Conservation (phyloP, 371 early-diverging fungal species). For the Circinella minor region DNA sequence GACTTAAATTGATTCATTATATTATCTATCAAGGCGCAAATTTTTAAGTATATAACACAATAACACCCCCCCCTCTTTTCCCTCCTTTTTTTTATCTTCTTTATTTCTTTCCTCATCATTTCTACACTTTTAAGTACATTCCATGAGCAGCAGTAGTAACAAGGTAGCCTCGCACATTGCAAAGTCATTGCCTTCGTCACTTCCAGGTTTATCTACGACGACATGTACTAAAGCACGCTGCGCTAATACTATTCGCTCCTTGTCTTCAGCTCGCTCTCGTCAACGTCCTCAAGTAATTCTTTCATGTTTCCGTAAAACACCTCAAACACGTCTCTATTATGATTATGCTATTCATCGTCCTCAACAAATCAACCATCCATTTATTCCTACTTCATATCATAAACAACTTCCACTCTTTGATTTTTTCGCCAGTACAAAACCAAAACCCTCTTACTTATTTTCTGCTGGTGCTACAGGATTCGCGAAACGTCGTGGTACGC, state of each 20-base stretch:
- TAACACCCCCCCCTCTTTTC: neutral
- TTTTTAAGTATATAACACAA: neutral
- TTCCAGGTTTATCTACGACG: neutral
- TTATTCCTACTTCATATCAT: conserved; percentile 8
- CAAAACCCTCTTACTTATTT: conserved; percentile 63
- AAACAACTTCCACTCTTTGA: conserved; percentile 24
- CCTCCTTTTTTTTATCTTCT: neutral
- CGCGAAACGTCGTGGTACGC: conserved; percentile 60
- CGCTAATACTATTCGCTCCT: conserved; percentile 4
- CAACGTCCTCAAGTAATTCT: conserved; percentile 2
- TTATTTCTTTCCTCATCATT: neutral
- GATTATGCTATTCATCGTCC: conserved; percentile 19
- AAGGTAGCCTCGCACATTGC: conserved; percentile 3
- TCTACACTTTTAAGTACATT: neutral
- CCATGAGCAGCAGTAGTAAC: conserved; percentile 15
- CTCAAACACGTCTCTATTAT: conserved; percentile 12
- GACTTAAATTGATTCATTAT: too few species aligned
- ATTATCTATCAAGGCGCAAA: neutral
- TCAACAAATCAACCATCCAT: conserved; percentile 3
- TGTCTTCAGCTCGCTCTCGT: conserved; percentile 7
- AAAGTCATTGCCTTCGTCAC: conserved; percentile 5
- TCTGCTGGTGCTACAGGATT: conserved; percentile 76
- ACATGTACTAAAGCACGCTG: conserved; percentile 12
- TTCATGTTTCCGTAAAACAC: neutral
- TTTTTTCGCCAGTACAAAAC: conserved; percentile 45